These are phyloP conservation scores for Cercospora zeae-maydis DNA, from an alignment of 2,329 filamentous ascomycete species.

Conservation along the genomic window DNA sequence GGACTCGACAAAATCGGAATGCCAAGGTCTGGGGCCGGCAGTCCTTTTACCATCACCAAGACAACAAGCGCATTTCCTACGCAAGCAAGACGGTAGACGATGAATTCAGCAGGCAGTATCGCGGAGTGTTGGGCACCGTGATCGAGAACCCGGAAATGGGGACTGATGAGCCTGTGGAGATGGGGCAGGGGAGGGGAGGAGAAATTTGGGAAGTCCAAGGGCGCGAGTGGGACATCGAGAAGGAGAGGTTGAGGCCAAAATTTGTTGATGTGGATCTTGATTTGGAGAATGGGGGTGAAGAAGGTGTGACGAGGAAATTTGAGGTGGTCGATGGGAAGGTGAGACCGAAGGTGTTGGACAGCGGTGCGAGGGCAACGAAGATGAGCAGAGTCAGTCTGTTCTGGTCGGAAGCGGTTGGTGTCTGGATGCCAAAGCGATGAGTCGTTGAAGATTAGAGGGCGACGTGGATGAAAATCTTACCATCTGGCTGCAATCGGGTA, in stretches of 20 bases:
- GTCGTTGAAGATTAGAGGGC: neutral
- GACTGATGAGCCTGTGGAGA: slow-evolving; percentile 28
- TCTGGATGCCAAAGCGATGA: slow-evolving; percentile 28
- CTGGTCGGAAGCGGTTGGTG: slow-evolving; percentile 27
- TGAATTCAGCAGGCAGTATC: slow-evolving; percentile 25
- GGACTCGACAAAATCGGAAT: slow-evolving; percentile 15
- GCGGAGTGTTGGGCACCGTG: slow-evolving; percentile 21
- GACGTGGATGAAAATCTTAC: neutral
- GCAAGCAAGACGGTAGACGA: slow-evolving; percentile 30
- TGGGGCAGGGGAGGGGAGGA: slow-evolving; percentile 20
- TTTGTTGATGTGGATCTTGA: slow-evolving; percentile 4
- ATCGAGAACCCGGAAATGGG: slow-evolving; percentile 32
- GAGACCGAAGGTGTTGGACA: slow-evolving; percentile 17
- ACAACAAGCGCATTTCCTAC: slow-evolving; percentile 25
- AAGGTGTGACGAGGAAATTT: slow-evolving; percentile 1
- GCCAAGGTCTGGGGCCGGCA: slow-evolving; percentile 28
- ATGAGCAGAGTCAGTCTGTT: slow-evolving; percentile 26
- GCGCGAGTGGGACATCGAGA: neutral
- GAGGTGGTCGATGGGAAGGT: slow-evolving; percentile 4
- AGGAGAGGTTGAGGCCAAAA: neutral
- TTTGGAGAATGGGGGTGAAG: neutral
- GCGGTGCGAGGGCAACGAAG: slow-evolving; percentile 9
- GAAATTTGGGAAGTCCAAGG: slow-evolving; percentile 25
- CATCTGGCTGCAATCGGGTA: neutral
- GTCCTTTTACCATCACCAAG: slow-evolving; percentile 11